Conservation (phyloP, 805 yeast species). For the Saturnispora saitoi region DNA sequence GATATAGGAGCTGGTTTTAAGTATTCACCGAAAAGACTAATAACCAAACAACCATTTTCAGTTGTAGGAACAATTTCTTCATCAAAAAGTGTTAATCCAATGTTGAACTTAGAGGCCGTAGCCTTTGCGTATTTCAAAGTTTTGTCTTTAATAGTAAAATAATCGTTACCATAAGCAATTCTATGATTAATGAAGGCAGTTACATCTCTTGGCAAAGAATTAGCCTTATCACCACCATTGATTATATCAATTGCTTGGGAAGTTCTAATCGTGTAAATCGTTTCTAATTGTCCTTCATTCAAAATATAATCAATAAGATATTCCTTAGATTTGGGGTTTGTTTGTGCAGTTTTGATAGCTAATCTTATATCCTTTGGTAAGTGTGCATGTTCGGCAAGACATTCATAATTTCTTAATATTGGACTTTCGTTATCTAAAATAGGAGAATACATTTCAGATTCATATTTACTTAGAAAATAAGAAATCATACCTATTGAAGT, state of each 20-base stretch:
- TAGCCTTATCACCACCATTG: slow-evolving; percentile 65
- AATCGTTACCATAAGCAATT: slow-evolving; percentile 40
- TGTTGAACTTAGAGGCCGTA: slow-evolving; percentile 29
- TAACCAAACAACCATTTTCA: slow-evolving; percentile 19
- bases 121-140: slow-evolving; percentile 23
- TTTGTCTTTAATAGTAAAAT: slow-evolving; percentile 27
- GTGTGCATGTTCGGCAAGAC: slow-evolving; percentile 48
- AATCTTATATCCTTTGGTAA: slow-evolving; percentile 3
- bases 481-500: slow-evolving; percentile 42
- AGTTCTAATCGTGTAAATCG: slow-evolving; percentile 43
- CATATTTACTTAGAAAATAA: slow-evolving; percentile 47
- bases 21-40: slow-evolving; percentile 37
- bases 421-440: slow-evolving; percentile 31
- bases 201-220: slow-evolving; percentile 66
- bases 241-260: slow-evolving; percentile 63
- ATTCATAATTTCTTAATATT: slow-evolving; percentile 45
- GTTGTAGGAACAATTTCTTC: slow-evolving; percentile 19
- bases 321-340: slow-evolving; percentile 28
- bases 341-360: slow-evolving; percentile 10
- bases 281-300: too few relatives aligned
- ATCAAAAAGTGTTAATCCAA: slow-evolving; percentile 31
- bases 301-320: too few relatives aligned
- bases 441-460: slow-evolving; percentile 43
- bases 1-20: slow-evolving; percentile 29
- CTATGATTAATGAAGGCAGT: slow-evolving; percentile 53